phyloP scores from a whole-genome alignment of 805 yeast species.

The Wickerhamomyces chaumierensis region DNA sequence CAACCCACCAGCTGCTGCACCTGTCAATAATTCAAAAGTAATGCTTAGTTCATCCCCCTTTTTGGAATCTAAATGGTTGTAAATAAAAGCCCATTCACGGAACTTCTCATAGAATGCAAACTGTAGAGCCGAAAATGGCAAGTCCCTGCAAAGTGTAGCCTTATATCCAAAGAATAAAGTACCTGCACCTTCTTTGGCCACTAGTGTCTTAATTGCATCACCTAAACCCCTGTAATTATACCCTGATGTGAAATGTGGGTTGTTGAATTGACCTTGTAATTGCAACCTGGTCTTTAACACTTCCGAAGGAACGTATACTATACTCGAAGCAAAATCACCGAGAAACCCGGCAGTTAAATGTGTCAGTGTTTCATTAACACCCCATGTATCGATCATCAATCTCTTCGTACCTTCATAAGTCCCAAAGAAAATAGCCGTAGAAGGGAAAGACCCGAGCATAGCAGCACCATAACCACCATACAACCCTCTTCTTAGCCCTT shows the following conservation, averaged over 20 bases:
- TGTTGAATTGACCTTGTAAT: slow-evolving; percentile 80
- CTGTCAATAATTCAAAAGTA: slow-evolving; percentile 63
- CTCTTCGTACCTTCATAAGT: slow-evolving; percentile 81
- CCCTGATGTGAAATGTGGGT: slow-evolving; percentile 68
- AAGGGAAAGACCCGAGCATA: slow-evolving; percentile 83
- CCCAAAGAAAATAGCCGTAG: slow-evolving; percentile 88
- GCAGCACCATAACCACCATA: slow-evolving; percentile 94
- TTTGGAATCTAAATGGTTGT: slow-evolving; percentile 19
- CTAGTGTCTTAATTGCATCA: slow-evolving; percentile 60
- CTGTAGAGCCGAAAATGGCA: slow-evolving; percentile 93
- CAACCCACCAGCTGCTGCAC: slow-evolving; percentile 92
- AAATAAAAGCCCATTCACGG: slow-evolving; percentile 43
- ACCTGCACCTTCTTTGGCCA: slow-evolving; percentile 56
- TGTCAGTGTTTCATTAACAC: slow-evolving; percentile 65
- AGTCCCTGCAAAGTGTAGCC: slow-evolving; percentile 84
- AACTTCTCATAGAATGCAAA: slow-evolving; percentile 90
- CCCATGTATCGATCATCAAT: slow-evolving; percentile 46
- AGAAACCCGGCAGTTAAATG: slow-evolving; percentile 79
- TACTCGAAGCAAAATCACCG: slow-evolving; percentile 86
- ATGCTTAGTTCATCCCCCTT: slow-evolving; percentile 38
- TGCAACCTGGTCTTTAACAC: slow-evolving; percentile 89
- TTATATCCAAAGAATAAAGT: slow-evolving; percentile 86
- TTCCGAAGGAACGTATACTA: slow-evolving; percentile 91
- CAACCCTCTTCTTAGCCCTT: slow-evolving; percentile 75
- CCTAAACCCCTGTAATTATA: slow-evolving; percentile 73